Conservation (phyloP, 1,284 basidiomycete genomes). For the Leccinum solheimii region DNA sequence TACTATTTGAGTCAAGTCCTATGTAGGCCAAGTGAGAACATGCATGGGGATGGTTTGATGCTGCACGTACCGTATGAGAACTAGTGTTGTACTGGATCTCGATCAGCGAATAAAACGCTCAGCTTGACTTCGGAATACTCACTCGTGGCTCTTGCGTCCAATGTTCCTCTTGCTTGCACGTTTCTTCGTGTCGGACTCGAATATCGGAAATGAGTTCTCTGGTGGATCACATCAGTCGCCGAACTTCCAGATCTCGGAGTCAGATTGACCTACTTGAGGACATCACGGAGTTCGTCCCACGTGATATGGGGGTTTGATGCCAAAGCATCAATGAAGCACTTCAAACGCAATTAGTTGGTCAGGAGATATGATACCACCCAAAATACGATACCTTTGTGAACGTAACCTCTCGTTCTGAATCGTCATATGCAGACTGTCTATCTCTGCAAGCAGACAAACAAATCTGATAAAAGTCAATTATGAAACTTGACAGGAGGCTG, state of each 20-base stretch:
- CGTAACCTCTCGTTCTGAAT: conserved; percentile 14
- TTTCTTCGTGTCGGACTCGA: conserved; percentile 15
- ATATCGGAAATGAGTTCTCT: conserved; percentile 23
- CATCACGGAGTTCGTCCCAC: conserved; percentile 25
- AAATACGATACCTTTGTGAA: conserved; percentile 28
- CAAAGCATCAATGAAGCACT: conserved; percentile 29
- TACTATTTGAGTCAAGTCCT: neutral
- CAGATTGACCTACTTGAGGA: conserved; percentile 18
- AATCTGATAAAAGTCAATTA: conserved; percentile 18
- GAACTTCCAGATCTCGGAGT: neutral
- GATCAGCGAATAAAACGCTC: neutral
- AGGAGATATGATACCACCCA: neutral
- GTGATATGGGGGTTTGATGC: conserved; percentile 17
- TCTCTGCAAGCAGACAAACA: conserved; percentile 30
- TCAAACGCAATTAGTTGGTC: neutral
- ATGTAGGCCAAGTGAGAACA: neutral
- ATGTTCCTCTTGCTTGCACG: neutral
- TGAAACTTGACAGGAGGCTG: neutral
- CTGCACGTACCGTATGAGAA: conserved; percentile 13
- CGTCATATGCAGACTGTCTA: neutral
- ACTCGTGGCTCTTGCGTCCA: conserved; percentile 25
- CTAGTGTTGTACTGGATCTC: conserved; percentile 14
- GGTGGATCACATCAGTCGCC: neutral
- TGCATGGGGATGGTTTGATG: neutral
- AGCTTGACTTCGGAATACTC: conserved; percentile 3